Conservation (phyloP, 176 grass and related monocot species). For the Carex myosuroides region DNA sequence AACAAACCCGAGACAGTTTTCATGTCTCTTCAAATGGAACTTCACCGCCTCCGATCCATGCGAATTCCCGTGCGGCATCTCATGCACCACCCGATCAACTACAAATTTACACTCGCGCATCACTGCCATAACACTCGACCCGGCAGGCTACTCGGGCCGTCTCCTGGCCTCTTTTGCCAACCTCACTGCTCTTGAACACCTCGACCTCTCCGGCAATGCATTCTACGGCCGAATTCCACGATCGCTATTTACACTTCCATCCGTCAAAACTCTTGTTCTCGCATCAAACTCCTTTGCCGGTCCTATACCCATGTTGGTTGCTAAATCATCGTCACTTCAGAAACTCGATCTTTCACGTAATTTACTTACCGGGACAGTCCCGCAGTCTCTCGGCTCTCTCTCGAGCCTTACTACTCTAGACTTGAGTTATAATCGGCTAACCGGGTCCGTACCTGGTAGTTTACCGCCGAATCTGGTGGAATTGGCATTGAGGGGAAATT, state of each 20-base stretch:
- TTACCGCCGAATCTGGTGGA: slow-evolving; percentile 7
- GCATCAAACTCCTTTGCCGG: slow-evolving; percentile 15
- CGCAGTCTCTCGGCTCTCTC: neutral
- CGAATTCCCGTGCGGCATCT: slow-evolving; percentile 16
- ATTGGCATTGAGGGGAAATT: slow-evolving; percentile 17
- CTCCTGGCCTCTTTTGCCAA: slow-evolving; percentile 1
- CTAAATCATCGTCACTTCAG: slow-evolving; percentile 3
- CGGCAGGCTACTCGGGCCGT: neutral
- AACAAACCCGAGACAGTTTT: neutral
- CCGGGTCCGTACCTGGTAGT: neutral
- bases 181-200: slow-evolving; percentile 11
- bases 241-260: slow-evolving; percentile 8
- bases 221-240: neutral
- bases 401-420: neutral
- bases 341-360: slow-evolving; percentile 18
- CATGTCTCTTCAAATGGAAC: slow-evolving; percentile 19
- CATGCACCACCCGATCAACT: neutral
- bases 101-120: neutral
- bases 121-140: slow-evolving; percentile 17
- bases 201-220: slow-evolving; percentile 7
- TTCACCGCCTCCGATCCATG: slow-evolving; percentile 7
- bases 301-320: neutral
- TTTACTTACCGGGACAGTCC: neutral
- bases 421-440: slow-evolving; percentile 21
- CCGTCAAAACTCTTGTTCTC: slow-evolving; percentile 12